Evolutionary conservation across 306 rosid genomes (phyloP).

Genomic region (Ormosia semicastrata): DNA sequence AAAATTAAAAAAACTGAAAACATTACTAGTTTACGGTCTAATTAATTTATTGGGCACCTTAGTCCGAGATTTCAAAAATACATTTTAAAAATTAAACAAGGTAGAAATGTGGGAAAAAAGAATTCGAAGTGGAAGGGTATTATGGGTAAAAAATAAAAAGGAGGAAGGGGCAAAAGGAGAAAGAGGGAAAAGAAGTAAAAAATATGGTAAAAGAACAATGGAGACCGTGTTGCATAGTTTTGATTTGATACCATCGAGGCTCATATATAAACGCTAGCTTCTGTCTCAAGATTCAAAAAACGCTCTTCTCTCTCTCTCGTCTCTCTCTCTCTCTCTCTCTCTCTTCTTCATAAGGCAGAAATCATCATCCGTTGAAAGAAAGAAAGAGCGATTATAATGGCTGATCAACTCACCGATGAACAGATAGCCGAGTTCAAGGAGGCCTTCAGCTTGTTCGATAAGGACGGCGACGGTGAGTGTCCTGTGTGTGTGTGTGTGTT

Average conservation of each 20-base stretch:
- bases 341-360: not conserved
- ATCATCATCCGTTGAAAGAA: not conserved
- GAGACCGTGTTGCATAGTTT: constrained; percentile 18
- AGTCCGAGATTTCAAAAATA: no score
- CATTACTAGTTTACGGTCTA: no score
- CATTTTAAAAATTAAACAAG: no score
- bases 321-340: not conserved
- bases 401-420: constrained; percentile 74
- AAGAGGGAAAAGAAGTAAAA: not conserved
- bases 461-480: constrained; percentile 67
- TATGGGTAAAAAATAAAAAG: not conserved
- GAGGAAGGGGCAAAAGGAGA: not conserved
- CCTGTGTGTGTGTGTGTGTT: constrained; percentile 6
- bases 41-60: no score
- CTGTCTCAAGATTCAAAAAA: not conserved
- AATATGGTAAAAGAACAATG: constrained; percentile 21
- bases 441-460: constrained; percentile 72
- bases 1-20: no score
- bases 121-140: no score
- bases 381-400: constrained; percentile 38
- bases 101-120: no score
- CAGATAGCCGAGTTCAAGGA: constrained; percentile 88
- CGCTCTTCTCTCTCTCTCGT: not conserved
- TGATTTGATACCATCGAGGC: not conserved
- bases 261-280: constrained; percentile 12